phyloP scores from a whole-genome alignment of 495 filamentous ascomycete species.

The Bacidia rubella region DNA sequence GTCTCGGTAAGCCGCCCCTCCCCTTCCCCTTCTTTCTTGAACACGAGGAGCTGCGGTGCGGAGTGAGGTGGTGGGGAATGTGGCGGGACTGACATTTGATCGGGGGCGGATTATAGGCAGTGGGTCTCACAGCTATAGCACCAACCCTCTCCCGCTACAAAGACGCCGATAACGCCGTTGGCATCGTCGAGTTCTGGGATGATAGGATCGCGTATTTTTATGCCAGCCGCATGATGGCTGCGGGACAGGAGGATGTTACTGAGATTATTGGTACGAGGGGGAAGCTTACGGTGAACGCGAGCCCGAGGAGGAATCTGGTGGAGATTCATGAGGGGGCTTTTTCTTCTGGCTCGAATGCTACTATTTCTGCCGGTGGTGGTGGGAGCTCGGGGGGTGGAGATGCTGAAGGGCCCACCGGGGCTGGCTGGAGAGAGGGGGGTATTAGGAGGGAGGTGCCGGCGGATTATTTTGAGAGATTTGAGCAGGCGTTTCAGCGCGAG shows the following conservation, averaged over 20 bases:
- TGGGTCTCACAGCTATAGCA: slow-evolving; percentile 47
- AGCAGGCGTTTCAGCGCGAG: slow-evolving; percentile 49
- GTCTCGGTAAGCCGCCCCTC: too few relatives aligned
- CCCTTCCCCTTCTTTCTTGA: neutral
- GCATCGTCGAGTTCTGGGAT: slow-evolving; percentile 48
- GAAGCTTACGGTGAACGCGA: slow-evolving; percentile 43
- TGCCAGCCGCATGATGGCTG: slow-evolving; percentile 46
- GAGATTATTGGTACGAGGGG: slow-evolving; percentile 52
- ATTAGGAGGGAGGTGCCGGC: slow-evolving; percentile 42
- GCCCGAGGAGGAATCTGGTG: slow-evolving; percentile 39
- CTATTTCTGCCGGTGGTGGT: neutral
- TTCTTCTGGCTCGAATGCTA: neutral
- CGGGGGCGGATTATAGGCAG: slow-evolving; percentile 38
- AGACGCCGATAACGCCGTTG: slow-evolving; percentile 50
- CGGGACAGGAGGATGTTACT: slow-evolving; percentile 49
- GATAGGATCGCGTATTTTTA: slow-evolving; percentile 51
- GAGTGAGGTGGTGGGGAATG: neutral
- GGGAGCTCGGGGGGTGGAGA: neutral
- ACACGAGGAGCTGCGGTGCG: neutral
- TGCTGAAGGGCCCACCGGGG: neutral
- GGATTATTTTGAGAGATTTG: slow-evolving; percentile 48
- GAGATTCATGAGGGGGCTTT: slow-evolving; percentile 24
- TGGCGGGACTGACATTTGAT: slow-evolving; percentile 5
- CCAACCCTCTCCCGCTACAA: slow-evolving; percentile 44
- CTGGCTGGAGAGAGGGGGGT: slow-evolving; percentile 25